Conservation (phyloP, 176 grass and related monocot genomes). For the Eragrostis curvula region DNA sequence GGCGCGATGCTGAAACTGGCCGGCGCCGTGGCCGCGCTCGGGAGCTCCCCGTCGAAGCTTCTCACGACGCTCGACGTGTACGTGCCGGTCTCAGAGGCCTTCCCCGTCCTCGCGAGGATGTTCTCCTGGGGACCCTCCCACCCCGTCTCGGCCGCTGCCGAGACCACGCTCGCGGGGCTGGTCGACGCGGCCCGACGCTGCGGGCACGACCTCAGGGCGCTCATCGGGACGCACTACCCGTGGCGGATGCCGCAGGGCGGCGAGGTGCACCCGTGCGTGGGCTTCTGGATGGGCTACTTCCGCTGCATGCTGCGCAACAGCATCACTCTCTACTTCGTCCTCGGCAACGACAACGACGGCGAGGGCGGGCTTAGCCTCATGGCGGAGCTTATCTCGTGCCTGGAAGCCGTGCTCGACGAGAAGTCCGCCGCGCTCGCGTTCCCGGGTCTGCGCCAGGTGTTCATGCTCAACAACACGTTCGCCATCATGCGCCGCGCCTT, state of each 20-base stretch:
- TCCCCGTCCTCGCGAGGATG: constrained; percentile 41
- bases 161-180: constrained; percentile 13
- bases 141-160: constrained; percentile 6
- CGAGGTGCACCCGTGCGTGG: constrained; percentile 55
- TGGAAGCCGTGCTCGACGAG: constrained; percentile 46
- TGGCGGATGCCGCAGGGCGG: constrained; percentile 55
- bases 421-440: constrained; percentile 35
- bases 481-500: constrained; percentile 31
- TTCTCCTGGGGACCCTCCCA: constrained; percentile 47
- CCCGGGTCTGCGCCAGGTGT: constrained; percentile 43
- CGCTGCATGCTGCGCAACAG: constrained; percentile 46
- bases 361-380: constrained; percentile 24
- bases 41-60: constrained; percentile 44
- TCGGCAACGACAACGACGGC: neutral
- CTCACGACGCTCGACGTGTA: constrained; percentile 50
- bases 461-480: constrained; percentile 55
- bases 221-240: constrained; percentile 40
- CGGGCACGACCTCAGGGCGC: constrained; percentile 14
- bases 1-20: constrained; percentile 42
- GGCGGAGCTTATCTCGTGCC: constrained; percentile 33
- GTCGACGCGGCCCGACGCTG: constrained; percentile 43
- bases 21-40: constrained; percentile 17
- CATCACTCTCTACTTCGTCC: neutral
- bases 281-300: constrained; percentile 53
- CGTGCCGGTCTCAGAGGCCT: constrained; percentile 35